Evolutionary conservation across 495 filamentous ascomycete genomes (phyloP), one percentile per base, ranked within the genome.

Genomic region (Podospora fimiseda): DNA sequence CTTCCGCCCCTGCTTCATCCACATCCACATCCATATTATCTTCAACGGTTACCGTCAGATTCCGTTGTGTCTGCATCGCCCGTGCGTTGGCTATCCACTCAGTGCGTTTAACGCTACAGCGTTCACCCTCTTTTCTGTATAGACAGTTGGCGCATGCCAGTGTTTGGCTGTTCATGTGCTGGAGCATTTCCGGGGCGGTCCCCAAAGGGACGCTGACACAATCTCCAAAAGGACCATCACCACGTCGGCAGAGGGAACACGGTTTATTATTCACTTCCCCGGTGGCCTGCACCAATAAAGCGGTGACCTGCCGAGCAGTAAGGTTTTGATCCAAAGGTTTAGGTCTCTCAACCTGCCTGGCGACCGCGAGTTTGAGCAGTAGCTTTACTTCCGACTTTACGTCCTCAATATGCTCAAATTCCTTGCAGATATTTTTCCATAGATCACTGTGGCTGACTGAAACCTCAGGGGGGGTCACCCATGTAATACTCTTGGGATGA

Each of bases 141-240:
- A 58, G 16, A 20, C 58, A 60, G 30, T 53, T 58, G 2, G 30
- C 58, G 23, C 58, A 60, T 22, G 55, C 15, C 6, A 20, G 41
- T 3, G 20, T n/a, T 8, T 22, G 22, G 1, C 40, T 37, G 2
- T 19, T 24, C 24, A 48, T 11, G 14, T 16, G 9, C 13, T 22
- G 22, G 19, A 15, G 7, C 2, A 55, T 15, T 1, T 24, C 15
- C 11, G 36, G 2, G n/a, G 14, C 15, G 7, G 46, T 15, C n/a
- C 36, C 27, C 0, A 18, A 14, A 0, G 48, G 3, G 1, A 27
- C 19, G 11, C 39, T 43, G 23, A 57, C 42, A 24, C 60, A 62
- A 14, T 18, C 13, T 4, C 20, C 11, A 11, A 51, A 57, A 1
- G 49, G 57, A 7, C 48, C 48, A 11, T 19, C n/a, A 9, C 40